phyloP scores from a whole-genome alignment of 1,139 yeast genomes.

The Pichia inconspicua region DNA sequence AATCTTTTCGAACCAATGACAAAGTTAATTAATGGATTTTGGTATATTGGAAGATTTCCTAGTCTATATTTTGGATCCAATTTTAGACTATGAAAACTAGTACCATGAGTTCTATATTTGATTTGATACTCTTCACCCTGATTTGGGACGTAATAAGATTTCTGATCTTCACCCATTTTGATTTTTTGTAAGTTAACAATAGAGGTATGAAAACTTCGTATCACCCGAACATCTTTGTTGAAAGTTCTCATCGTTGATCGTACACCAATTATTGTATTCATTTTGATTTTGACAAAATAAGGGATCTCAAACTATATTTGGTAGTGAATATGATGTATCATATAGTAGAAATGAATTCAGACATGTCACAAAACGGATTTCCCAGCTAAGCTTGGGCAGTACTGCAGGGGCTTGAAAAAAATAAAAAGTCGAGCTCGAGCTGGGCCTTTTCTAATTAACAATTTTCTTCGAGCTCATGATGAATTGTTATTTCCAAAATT shows the following conservation, averaged over 20 bases:
- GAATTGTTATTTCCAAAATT: not conserved
- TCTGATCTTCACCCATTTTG: conserved; percentile 27
- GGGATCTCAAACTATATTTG: too few relatives aligned
- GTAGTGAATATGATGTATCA: not conserved
- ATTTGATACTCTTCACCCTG: conserved; percentile 17
- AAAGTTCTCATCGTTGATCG: not conserved
- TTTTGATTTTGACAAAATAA: not conserved
- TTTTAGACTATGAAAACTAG: conserved; percentile 19
- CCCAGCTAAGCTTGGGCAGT: too few relatives aligned
- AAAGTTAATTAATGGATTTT: conserved; percentile 48
- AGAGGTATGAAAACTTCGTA: conserved; percentile 1
- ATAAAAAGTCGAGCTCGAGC: too few relatives aligned
- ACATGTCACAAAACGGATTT: not conserved
- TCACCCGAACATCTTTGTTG: not conserved
- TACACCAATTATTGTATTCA: not conserved
- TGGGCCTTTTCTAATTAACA: too few relatives aligned
- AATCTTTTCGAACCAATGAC: conserved; percentile 49
- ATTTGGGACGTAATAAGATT: conserved; percentile 21
- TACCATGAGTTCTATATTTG: conserved; percentile 24
- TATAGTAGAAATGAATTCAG: not conserved
- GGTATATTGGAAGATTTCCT: conserved; percentile 48
- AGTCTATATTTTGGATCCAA: conserved; percentile 37
- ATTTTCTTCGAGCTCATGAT: too few relatives aligned
- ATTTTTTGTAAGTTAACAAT: conserved; percentile 9
- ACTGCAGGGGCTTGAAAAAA: too few relatives aligned